Evolutionary conservation across 345 rosid genomes (phyloP).

Genomic region (Populus tremula): DNA sequence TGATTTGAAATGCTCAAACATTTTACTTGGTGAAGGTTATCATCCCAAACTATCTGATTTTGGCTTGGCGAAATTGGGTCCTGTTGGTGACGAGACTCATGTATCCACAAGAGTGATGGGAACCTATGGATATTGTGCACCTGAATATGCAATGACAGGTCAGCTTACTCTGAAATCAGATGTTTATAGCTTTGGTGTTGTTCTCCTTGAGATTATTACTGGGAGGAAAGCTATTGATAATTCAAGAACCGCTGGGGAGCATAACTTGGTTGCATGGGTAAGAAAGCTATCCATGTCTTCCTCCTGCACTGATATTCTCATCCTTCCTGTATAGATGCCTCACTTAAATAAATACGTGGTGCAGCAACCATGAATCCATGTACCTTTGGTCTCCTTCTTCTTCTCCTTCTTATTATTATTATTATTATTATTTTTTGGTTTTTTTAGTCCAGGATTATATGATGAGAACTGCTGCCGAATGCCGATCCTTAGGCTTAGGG

Average conservation of each 20-base stretch:
- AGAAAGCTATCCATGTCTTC: constrained; percentile 27
- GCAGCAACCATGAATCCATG: neutral
- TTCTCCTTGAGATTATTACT: constrained; percentile 82
- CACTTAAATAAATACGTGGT: neutral
- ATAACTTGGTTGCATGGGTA: constrained; percentile 90
- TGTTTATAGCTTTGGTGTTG: constrained; percentile 83
- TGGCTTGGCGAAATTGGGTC: constrained; percentile 89
- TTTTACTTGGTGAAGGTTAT: constrained; percentile 68
- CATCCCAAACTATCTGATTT: constrained; percentile 88
- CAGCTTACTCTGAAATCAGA: constrained; percentile 84
- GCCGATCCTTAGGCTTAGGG: neutral
- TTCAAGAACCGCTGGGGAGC: constrained; percentile 64
- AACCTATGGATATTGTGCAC: constrained; percentile 89
- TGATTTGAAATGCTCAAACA: constrained; percentile 82
- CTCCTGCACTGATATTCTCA: neutral
- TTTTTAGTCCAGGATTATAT: neutral
- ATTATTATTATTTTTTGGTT: neutral
- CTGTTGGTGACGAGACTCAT: constrained; percentile 85
- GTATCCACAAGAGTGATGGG: constrained; percentile 96
- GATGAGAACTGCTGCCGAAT: neutral
- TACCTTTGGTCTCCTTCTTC: neutral
- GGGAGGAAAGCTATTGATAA: constrained; percentile 83
- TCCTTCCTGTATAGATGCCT: neutral
- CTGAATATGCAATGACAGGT: constrained; percentile 94
- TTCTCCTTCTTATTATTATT: neutral